Base-by-base conservation (phyloP, 345 rosid species). In the Citrus maxima region DNA sequence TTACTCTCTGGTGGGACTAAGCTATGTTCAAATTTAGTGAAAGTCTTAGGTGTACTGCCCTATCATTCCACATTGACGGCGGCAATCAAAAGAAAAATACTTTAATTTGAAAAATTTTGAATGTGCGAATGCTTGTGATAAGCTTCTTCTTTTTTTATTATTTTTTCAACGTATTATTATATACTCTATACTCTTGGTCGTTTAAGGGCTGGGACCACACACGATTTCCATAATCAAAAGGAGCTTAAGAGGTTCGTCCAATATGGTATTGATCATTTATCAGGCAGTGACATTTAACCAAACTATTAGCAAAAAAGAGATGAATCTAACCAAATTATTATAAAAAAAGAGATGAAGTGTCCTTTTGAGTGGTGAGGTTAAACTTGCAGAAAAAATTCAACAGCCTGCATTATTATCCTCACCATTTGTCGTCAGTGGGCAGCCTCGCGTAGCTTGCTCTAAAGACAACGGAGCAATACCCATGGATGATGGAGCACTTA, bases 21-120 rank as follows among this genome's bases (percentile, higher is more conserved):
- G 16, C 25, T 12, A 56, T 38, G 18, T 62, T 14, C 21, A 49
- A 70, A 22, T 49, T 16, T 27, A 27, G 38, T 27, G 27, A 61
- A 28, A 42, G 22, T 18, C 69, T 28, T 14, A 30, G 78, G 73
- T 73, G 80, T 38, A 38, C 22, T 40, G 46, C 46, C 13, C 25
- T 37, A 71, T 69, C 63, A 63, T 66, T 65, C 69, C 27, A 55
- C 25, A 64, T 72, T 58, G 77, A 71, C 38, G 73, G 64, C 25
- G 13, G 16, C 24, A 35, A 54, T 30, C 63, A 34, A 22, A 65
- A 51, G 67, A 68, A 59, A 61, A 32, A 71, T 64, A 28, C 78
- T 81, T 81, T 73, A 68, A 81, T 81, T 81, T 81, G 76, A 81
- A 77, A 73, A 5, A 3, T 32, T 81, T 81, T 72, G 80, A 81